Evolutionary conservation across 805 yeast species (phyloP).

Genomic region (Pichia californica): DNA sequence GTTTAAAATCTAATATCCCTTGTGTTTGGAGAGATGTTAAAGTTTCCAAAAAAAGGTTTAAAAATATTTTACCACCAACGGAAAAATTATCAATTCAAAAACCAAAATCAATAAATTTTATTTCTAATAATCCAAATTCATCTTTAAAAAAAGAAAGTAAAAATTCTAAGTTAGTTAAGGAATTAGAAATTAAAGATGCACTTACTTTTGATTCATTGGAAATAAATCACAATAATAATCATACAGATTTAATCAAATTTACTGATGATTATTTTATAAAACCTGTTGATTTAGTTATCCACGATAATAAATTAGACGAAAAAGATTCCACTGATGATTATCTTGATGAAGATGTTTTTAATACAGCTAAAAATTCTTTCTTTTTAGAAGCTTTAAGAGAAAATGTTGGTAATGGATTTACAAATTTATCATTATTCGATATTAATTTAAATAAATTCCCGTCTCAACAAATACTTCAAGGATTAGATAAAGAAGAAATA

Average conservation of each 20-base stretch:
- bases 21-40: conserved; percentile 20
- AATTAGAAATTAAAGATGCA: too few relatives aligned
- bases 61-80: background rate
- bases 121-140: too few relatives aligned
- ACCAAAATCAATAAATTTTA: too few relatives aligned
- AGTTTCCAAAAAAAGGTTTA: conserved; percentile 1
- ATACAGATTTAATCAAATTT: too few relatives aligned
- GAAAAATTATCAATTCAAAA: too few relatives aligned
- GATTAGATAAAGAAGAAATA: conserved; percentile 11
- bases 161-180: too few relatives aligned
- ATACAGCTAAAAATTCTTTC: background rate
- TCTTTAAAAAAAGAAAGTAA: too few relatives aligned
- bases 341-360: background rate
- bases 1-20: conserved; percentile 22
- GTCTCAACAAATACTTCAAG: conserved; percentile 12
- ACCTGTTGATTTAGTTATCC: too few relatives aligned
- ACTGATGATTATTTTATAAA: too few relatives aligned
- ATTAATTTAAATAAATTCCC: conserved; percentile 2
- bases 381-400: conserved; percentile 3
- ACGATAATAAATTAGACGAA: too few relatives aligned
- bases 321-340: background rate
- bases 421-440: background rate
- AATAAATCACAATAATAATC: too few relatives aligned
- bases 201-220: too few relatives aligned
- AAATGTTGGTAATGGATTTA: background rate